Percentiles rank a stretch among this genome's conserved stretches.
Evolutionary conservation across 139 green algal genomes (phyloP).

Genomic region (Chlamydomonas applanata): DNA sequence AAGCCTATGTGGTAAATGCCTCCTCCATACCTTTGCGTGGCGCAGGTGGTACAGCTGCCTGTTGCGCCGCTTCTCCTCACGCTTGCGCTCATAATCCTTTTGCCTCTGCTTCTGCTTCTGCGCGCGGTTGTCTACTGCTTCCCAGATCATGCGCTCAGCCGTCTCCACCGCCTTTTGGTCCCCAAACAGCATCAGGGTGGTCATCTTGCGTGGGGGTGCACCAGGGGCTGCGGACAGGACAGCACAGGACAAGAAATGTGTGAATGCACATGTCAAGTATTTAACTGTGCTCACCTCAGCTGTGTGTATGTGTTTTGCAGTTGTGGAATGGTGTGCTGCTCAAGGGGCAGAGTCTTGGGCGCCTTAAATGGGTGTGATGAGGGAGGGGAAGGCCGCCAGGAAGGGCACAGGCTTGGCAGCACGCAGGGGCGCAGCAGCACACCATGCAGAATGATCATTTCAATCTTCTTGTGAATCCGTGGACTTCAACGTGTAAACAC

Average conservation of each 20-base stretch:
- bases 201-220: conserved; percentile 52
- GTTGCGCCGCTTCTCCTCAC: conserved; percentile 58
- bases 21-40: conserved; percentile 64
- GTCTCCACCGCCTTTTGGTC: conserved; percentile 60
- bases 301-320: background rate
- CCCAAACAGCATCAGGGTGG: conserved; percentile 79
- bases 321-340: background rate
- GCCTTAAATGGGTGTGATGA: too few species aligned
- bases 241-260: background rate
- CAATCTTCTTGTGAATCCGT: too few species aligned
- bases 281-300: background rate
- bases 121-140: conserved; percentile 54
- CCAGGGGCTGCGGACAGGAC: background rate
- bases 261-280: background rate
- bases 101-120: conserved; percentile 69
- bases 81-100: conserved; percentile 78
- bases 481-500: too few species aligned
- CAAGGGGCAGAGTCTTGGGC: background rate
- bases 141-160: conserved; percentile 70
- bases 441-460: too few species aligned
- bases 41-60: conserved; percentile 84
- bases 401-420: too few species aligned
- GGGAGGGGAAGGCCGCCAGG: too few species aligned
- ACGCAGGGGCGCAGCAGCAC: too few species aligned
- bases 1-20: too few species aligned